A percentile compares a stretch with the other conserved stretches of the same genome.
phyloP scores from a whole-genome alignment of 371 early-diverging fungal genomes.

The Apophysomyces elegans region DNA sequence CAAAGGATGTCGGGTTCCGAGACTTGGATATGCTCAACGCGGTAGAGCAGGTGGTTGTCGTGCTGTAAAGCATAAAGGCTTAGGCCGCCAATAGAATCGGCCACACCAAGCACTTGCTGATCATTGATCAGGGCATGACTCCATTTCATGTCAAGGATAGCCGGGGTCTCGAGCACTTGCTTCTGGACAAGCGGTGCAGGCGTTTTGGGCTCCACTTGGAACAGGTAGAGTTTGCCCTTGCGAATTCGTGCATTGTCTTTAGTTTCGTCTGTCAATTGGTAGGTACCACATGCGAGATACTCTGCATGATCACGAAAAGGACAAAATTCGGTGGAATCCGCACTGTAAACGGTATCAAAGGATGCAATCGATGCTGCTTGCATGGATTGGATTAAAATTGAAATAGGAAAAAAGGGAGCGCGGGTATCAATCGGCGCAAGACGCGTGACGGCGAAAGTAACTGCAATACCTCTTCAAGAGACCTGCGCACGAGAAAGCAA shows the following conservation, averaged over 20 bases:
- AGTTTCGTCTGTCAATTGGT: slow-evolving; percentile 65
- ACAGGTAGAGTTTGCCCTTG: slow-evolving; percentile 46
- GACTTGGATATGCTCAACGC: slow-evolving; percentile 28
- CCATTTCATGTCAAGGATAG: slow-evolving; percentile 90
- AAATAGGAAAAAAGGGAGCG: not conserved
- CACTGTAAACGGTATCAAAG: slow-evolving; percentile 80
- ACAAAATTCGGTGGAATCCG: slow-evolving; percentile 84
- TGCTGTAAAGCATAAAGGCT: slow-evolving; percentile 50
- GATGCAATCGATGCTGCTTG: slow-evolving; percentile 40
- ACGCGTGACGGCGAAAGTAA: no score
- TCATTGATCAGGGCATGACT: slow-evolving; percentile 54
- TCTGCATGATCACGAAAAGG: slow-evolving; percentile 55
- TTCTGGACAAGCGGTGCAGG: slow-evolving; percentile 27
- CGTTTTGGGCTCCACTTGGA: slow-evolving; percentile 22
- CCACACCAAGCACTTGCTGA: slow-evolving; percentile 57
- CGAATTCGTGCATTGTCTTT: slow-evolving; percentile 38
- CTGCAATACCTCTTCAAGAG: no score
- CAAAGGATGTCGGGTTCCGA: slow-evolving; percentile 63
- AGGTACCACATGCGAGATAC: slow-evolving; percentile 78
- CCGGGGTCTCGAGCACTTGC: slow-evolving; percentile 65
- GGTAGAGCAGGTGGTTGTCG: not conserved
- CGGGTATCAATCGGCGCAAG: not conserved
- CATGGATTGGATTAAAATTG: slow-evolving; percentile 28
- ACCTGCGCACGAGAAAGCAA: no score
- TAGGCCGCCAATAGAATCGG: slow-evolving; percentile 66